Evolutionary conservation across 805 yeast species (phyloP).

Genomic region (Wickerhamomyces silvicola): DNA sequence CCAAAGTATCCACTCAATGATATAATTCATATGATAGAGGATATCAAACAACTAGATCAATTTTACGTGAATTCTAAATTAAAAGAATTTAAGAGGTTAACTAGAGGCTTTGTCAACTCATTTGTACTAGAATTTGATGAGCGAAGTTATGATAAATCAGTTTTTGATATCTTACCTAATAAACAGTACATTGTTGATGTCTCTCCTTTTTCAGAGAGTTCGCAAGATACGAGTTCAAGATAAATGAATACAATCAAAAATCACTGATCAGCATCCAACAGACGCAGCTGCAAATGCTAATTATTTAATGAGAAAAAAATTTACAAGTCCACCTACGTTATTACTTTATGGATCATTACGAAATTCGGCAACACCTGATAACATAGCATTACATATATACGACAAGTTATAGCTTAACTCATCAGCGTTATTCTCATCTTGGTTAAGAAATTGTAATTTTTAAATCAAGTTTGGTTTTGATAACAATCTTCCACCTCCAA

Average conservation of each 20-base stretch:
- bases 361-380: too few species aligned
- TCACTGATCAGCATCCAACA: constrained; percentile 1
- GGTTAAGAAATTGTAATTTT: background rate
- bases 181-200: constrained; percentile 12
- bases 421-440: too few species aligned
- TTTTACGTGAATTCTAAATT: constrained; percentile 10
- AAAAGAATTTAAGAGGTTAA: constrained; percentile 8
- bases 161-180: constrained; percentile 10
- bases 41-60: constrained; percentile 9
- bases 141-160: constrained; percentile 7
- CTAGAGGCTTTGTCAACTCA: constrained; percentile 8
- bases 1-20: constrained; percentile 4
- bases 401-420: too few species aligned
- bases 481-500: constrained; percentile 43
- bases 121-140: constrained; percentile 3
- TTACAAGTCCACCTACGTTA: background rate
- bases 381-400: too few species aligned
- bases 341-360: constrained; percentile 5
- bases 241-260: constrained; percentile 1
- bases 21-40: background rate
- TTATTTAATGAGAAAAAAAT: background rate
- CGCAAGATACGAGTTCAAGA: constrained; percentile 14
- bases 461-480: constrained; percentile 29
- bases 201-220: constrained; percentile 19
- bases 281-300: constrained; percentile 2